Percentiles rank a stretch among this genome's conserved stretches.
These are phyloP conservation scores for Dictyostelium discoideum DNA, from an alignment of 78 protist species.

Conservation along the genomic window dicty_2.7 NC_007088.5:4730001-4730500, in stretches of 20 bases:
- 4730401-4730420: not conserved
- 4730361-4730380: not conserved
- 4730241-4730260: not conserved
- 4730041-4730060: constrained; percentile 34
- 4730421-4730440: constrained; percentile 15
- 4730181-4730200: constrained; percentile 48
- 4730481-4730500: constrained; percentile 26
- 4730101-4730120: constrained; percentile 26
- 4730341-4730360: not conserved
- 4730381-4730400: not conserved
- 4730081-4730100: not conserved
- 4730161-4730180: constrained; percentile 21
- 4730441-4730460: not conserved
- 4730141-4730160: not conserved
- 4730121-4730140: constrained; percentile 13
- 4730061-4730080: constrained; percentile 15
- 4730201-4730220: not conserved
- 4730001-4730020: not conserved
- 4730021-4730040: constrained; percentile 16
- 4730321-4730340: not conserved
- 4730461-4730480: not conserved
- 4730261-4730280: not conserved
- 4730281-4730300: no score
- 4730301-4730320: not conserved
- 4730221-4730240: not conserved